A percentile compares a stretch with the other conserved stretches of the same genome.
Conservation (phyloP, 192 early-diverging fungal species). For the Coemansia sp. region DNA sequence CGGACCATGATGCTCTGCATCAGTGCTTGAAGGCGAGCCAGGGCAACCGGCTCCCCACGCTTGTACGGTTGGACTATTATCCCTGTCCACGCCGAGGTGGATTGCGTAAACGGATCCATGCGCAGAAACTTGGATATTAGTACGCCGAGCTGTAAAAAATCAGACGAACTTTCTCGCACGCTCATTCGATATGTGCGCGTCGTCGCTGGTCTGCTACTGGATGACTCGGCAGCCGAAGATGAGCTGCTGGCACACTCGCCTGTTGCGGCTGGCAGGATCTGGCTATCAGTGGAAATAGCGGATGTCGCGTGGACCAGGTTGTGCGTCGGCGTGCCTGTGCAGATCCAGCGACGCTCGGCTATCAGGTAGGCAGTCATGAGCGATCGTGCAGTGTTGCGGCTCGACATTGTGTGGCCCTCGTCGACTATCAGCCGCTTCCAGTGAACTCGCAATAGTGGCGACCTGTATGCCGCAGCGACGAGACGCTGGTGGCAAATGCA, state of each 20-base stretch:
- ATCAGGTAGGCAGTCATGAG: slow-evolving; percentile 59
- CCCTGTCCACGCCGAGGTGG: slow-evolving; percentile 45
- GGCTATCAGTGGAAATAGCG: slow-evolving; percentile 7
- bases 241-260: neutral
- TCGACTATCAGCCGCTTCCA: slow-evolving; percentile 83
- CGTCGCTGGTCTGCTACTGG: neutral
- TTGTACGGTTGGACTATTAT: slow-evolving; percentile 58
- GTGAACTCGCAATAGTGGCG: slow-evolving; percentile 67
- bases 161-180: slow-evolving; percentile 26
- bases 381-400: slow-evolving; percentile 46
- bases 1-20: slow-evolving; percentile 75
- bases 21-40: slow-evolving; percentile 51
- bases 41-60: slow-evolving; percentile 49
- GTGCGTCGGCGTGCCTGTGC: slow-evolving; percentile 69
- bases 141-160: slow-evolving; percentile 56
- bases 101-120: slow-evolving; percentile 61
- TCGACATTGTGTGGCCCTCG: slow-evolving; percentile 74
- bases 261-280: neutral
- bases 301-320: slow-evolving; percentile 59
- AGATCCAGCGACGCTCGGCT: slow-evolving; percentile 64
- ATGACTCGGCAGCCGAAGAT: neutral
- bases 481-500: slow-evolving; percentile 14
- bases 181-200: slow-evolving; percentile 12
- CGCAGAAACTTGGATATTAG: slow-evolving; percentile 60
- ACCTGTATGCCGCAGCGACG: slow-evolving; percentile 36